Evolutionary conservation across 2,329 filamentous ascomycete genomes (phyloP).

Genomic region (Diaporthe sp.): DNA sequence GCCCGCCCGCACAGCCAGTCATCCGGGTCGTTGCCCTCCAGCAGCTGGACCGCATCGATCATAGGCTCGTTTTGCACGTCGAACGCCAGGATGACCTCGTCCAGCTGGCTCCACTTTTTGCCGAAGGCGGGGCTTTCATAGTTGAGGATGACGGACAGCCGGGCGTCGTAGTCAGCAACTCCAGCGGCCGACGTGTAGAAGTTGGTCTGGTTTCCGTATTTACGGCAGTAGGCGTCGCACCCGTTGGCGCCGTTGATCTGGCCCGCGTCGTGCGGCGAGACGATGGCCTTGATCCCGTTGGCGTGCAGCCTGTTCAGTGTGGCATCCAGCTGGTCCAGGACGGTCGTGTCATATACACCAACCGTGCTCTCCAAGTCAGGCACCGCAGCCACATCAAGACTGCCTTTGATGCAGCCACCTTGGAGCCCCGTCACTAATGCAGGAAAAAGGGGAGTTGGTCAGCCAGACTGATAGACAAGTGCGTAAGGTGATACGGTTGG

Average conservation of each 20-base stretch:
- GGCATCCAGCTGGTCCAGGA: background rate
- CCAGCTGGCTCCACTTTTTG: constrained; percentile 12
- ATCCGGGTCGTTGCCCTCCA: background rate
- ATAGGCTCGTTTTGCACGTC: constrained; percentile 10
- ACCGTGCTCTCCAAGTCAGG: background rate
- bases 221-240: constrained; percentile 4
- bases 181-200: background rate
- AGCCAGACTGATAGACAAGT: background rate
- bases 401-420: constrained; percentile 10
- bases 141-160: background rate
- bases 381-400: background rate
- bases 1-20: constrained; percentile 11
- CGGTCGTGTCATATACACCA: background rate
- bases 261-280: background rate
- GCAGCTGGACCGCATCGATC: constrained; percentile 7
- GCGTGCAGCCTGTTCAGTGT: background rate
- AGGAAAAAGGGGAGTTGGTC: background rate
- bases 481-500: background rate
- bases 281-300: constrained; percentile 3
- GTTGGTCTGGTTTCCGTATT: constrained; percentile 13
- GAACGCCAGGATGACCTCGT: background rate
- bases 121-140: background rate
- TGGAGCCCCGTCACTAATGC: background rate
- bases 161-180: background rate
- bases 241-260: constrained; percentile 16